Conservation (phyloP, 768 basidiomycete genomes). For the Naganishia kalamii region DNA sequence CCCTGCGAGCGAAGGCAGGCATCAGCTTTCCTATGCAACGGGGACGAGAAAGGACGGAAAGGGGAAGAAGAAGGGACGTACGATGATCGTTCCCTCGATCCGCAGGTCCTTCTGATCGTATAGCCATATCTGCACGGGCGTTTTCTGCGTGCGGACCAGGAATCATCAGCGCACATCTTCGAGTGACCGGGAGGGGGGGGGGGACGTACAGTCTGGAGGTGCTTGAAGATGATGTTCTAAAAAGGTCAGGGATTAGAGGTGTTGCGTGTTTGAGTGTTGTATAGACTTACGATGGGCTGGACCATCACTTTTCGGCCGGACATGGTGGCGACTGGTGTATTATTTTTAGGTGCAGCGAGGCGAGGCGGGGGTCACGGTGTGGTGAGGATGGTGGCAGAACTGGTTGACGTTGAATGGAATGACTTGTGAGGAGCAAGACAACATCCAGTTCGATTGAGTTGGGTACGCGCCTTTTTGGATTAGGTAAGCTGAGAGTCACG, state of each 20-base stretch:
- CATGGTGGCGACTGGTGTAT: conserved; percentile 54
- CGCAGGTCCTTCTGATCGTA: conserved; percentile 96
- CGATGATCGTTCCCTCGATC: conserved; percentile 90
- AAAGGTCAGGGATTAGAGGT: conserved; percentile 29
- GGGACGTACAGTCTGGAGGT: conserved; percentile 68
- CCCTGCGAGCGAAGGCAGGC: conserved; percentile 55
- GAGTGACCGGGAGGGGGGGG: background rate
- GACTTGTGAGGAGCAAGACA: too few relatives aligned
- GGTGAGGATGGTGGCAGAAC: background rate
- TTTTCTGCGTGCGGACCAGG: conserved; percentile 53
- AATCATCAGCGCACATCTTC: too few relatives aligned
- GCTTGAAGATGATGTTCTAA: conserved; percentile 97
- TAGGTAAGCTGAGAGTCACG: background rate
- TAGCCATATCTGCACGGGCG: conserved; percentile 85
- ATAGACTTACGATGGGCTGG: conserved; percentile 77
- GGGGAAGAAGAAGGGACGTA: too few relatives aligned
- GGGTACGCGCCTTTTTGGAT: too few relatives aligned
- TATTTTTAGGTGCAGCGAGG: background rate
- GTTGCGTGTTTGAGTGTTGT: background rate
- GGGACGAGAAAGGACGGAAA: conserved; percentile 48
- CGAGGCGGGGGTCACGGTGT: background rate
- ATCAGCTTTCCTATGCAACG: background rate
- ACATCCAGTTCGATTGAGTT: too few relatives aligned
- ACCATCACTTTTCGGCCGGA: conserved; percentile 95
- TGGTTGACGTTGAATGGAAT: background rate